Evolutionary conservation across 805 yeast species (phyloP), one percentile per base, ranked within the genome.

Genomic region (Hyphopichia homilentoma): DNA sequence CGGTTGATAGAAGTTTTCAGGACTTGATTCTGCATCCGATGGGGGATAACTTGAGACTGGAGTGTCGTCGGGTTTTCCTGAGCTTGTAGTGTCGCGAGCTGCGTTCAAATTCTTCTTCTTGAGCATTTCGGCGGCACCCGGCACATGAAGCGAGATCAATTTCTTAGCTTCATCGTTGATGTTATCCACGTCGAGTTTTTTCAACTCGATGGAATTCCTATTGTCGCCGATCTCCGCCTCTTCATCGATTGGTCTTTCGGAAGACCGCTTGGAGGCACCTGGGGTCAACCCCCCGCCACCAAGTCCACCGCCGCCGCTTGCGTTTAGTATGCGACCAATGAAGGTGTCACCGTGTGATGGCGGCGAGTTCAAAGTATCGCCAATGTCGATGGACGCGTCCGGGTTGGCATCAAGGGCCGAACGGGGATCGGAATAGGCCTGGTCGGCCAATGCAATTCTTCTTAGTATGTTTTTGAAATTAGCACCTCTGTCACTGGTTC

Each of bases 91-190:
- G 13, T 11, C 8, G 9, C 7, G 27, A n/a, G 27, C 12, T 7
- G 26, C 12, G 11, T 20, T 20, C 11, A 20, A 20, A 8, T 20
- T 20, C 15, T 36, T 18, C 5, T 19, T 9, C 12, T 12, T 26
- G 4, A 27, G 22, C 14, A 27, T 11, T 3, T 41, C 16, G 45
- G 34, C 29, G 18, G 41, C 21, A 35, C 52, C 52, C 6, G 66
- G 59, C 26, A 66, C 62, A 50, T 78, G 83, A 5, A 68, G 65
- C 16, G 66, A 59, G 5, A 80, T 71, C 36, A 80, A 60, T 19
- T 70, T 69, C 32, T 66, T 64, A 1, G 85, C 86, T 40, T 79
- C 81, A 22, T 65, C 61, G 17, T 65, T 64, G 20, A 73, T 54
- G 20, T 61, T 55, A 3, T 59, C 68, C 23, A 67, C 62, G 29